Conservation (phyloP, 1,284 basidiomycete genomes). For the Papiliotrema nemorosa region DNA sequence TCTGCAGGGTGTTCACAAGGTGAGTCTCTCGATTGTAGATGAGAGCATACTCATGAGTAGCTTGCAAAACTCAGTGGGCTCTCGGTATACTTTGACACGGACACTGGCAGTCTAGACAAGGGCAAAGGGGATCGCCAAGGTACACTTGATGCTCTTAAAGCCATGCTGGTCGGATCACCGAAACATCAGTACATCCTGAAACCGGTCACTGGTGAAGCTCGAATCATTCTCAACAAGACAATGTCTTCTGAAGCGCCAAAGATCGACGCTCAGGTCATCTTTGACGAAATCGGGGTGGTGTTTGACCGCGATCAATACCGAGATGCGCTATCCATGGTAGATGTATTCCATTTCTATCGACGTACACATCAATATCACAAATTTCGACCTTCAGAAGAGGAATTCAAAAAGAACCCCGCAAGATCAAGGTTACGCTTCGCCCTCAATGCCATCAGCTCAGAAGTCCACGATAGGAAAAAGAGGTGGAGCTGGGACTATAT, state of each 20-base stretch:
- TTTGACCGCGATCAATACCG: constrained; percentile 95
- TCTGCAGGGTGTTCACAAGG: constrained; percentile 82
- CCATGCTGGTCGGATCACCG: constrained; percentile 64
- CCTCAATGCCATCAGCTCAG: constrained; percentile 72
- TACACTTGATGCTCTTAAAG: constrained; percentile 72
- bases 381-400: constrained; percentile 65
- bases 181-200: constrained; percentile 93
- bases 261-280: constrained; percentile 83
- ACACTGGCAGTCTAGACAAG: constrained; percentile 70
- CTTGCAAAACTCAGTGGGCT: constrained; percentile 83
- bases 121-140: constrained; percentile 58
- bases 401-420: constrained; percentile 64
- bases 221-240: constrained; percentile 78
- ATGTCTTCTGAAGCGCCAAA: constrained; percentile 70
- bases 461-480: constrained; percentile 76
- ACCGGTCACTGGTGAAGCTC: constrained; percentile 92
- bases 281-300: constrained; percentile 90
- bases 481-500: constrained; percentile 95
- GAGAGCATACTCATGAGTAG: constrained; percentile 47
- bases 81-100: constrained; percentile 95
- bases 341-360: constrained; percentile 96
- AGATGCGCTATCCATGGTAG: constrained; percentile 86
- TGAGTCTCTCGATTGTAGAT: constrained; percentile 37
- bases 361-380: constrained; percentile 85
- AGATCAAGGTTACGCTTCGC: constrained; percentile 79